Conservation (phyloP, 257 asterid species). For the Osmanthus fragrans region DNA sequence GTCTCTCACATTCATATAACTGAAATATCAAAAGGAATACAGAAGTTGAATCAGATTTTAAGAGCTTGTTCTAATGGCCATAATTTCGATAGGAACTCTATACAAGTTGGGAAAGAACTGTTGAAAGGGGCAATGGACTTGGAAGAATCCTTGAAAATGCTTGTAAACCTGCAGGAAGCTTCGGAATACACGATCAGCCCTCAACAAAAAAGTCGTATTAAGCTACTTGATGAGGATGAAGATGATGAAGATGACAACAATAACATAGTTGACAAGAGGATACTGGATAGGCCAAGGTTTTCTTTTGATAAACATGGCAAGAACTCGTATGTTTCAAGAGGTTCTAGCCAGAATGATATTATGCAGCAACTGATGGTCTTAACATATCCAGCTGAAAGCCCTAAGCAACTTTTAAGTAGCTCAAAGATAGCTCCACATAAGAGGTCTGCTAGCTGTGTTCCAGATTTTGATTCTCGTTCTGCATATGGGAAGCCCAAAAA, state of each 20-base stretch:
- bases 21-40: slow-evolving; percentile 80
- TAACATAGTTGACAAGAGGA: slow-evolving; percentile 47
- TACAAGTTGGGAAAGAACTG: slow-evolving; percentile 74
- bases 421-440: slow-evolving; percentile 40
- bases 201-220: slow-evolving; percentile 49
- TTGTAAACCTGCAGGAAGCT: slow-evolving; percentile 66
- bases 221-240: slow-evolving; percentile 69
- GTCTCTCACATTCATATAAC: slow-evolving; percentile 60
- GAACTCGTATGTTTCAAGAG: slow-evolving; percentile 33
- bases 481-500: slow-evolving; percentile 29
- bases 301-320: slow-evolving; percentile 69
- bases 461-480: slow-evolving; percentile 36
- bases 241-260: slow-evolving; percentile 42
- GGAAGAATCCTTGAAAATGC: slow-evolving; percentile 81
- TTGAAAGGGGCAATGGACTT: slow-evolving; percentile 79
- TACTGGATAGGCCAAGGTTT: slow-evolving; percentile 69
- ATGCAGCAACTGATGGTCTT: slow-evolving; percentile 45
- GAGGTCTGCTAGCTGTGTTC: slow-evolving; percentile 55
- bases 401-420: slow-evolving; percentile 30
- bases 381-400: slow-evolving; percentile 38
- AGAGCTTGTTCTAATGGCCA: slow-evolving; percentile 62
- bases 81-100: slow-evolving; percentile 56
- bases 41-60: slow-evolving; percentile 70
- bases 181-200: slow-evolving; percentile 37
- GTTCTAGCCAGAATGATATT: slow-evolving; percentile 26